Evolutionary conservation across 129 eudicot genomes (phyloP).

Genomic region (Centaurea solstitialis): DNA sequence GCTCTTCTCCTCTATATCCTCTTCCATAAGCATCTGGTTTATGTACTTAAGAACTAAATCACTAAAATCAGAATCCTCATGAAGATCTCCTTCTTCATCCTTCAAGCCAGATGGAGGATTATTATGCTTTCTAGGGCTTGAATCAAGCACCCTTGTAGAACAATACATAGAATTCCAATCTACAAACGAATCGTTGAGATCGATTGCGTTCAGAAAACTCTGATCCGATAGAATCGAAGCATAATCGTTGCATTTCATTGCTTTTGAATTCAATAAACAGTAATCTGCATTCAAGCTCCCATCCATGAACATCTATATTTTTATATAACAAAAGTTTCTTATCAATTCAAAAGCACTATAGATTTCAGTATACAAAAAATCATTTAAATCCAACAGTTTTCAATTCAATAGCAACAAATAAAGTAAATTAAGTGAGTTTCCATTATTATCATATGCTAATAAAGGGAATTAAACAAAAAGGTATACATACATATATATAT

Average conservation of each 20-base stretch:
- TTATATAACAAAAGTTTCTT: background rate
- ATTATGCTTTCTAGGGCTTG: constrained; percentile 11
- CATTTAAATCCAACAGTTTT: background rate
- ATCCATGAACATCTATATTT: constrained; percentile 50
- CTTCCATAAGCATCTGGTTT: constrained; percentile 91
- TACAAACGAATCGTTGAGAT: constrained; percentile 17
- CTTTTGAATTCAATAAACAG: constrained; percentile 25
- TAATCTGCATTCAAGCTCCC: constrained; percentile 33
- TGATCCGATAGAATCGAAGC: constrained; percentile 36
- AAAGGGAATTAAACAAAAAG: too few species aligned
- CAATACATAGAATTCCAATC: constrained; percentile 15
- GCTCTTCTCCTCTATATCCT: constrained; percentile 70
- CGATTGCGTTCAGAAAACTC: constrained; percentile 22
- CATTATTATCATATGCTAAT: too few species aligned
- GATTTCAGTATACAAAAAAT: background rate
- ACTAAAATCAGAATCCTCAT: constrained; percentile 81
- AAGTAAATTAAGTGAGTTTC: too few species aligned
- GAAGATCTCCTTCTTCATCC: constrained; percentile 39
- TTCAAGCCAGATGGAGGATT: constrained; percentile 28
- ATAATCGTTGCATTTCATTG: constrained; percentile 35
- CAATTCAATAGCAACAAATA: too few species aligned
- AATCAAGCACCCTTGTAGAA: constrained; percentile 22
- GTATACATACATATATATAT: background rate
- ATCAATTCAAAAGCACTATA: background rate
- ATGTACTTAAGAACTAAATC: constrained; percentile 73